Percentiles rank a stretch among this genome's conserved stretches.
These are phyloP conservation scores for Penicillium riverlandense DNA, from an alignment of 495 filamentous ascomycete genomes.

Conservation along the genomic window DNA sequence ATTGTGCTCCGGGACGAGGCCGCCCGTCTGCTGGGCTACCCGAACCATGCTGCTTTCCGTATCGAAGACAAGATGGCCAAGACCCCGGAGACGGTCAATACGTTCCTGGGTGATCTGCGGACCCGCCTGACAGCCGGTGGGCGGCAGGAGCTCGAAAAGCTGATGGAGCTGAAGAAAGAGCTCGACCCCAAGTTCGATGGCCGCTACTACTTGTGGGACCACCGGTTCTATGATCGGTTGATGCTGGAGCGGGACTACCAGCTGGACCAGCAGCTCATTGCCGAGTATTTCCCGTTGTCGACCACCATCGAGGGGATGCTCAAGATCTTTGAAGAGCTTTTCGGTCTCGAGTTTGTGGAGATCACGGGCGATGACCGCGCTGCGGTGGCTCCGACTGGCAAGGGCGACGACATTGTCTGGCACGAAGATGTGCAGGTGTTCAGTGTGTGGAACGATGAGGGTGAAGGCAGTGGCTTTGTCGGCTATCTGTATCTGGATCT, in stretches of 20 bases:
- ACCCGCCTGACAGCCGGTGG: slow-evolving; percentile 69
- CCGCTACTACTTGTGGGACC: slow-evolving; percentile 89
- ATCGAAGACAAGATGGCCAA: slow-evolving; percentile 99
- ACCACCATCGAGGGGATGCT: slow-evolving; percentile 87
- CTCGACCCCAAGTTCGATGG: slow-evolving; percentile 62
- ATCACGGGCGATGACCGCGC: slow-evolving; percentile 55
- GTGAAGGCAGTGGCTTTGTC: slow-evolving; percentile 57
- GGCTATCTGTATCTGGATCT: slow-evolving; percentile 68
- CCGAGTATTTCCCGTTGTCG: slow-evolving; percentile 89
- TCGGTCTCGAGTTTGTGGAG: slow-evolving; percentile 87
- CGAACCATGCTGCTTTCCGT: slow-evolving; percentile 82
- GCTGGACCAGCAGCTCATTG: slow-evolving; percentile 81
- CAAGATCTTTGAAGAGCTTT: slow-evolving; percentile 86
- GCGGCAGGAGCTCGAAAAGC: slow-evolving; percentile 61
- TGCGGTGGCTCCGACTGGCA: slow-evolving; percentile 46
- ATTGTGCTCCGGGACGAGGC: slow-evolving; percentile 87
- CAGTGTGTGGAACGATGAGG: slow-evolving; percentile 64
- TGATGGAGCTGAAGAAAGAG: slow-evolving; percentile 70
- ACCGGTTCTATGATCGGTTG: slow-evolving; percentile 78
- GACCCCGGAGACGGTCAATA: slow-evolving; percentile 74
- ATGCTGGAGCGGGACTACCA: slow-evolving; percentile 88
- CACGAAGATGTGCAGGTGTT: slow-evolving; percentile 64
- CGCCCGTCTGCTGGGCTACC: slow-evolving; percentile 84
- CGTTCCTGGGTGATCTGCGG: slow-evolving; percentile 78
- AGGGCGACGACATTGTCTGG: slow-evolving; percentile 62